Base-by-base conservation (phyloP, 768 basidiomycete species). In the Calocera viscosa region DNA sequence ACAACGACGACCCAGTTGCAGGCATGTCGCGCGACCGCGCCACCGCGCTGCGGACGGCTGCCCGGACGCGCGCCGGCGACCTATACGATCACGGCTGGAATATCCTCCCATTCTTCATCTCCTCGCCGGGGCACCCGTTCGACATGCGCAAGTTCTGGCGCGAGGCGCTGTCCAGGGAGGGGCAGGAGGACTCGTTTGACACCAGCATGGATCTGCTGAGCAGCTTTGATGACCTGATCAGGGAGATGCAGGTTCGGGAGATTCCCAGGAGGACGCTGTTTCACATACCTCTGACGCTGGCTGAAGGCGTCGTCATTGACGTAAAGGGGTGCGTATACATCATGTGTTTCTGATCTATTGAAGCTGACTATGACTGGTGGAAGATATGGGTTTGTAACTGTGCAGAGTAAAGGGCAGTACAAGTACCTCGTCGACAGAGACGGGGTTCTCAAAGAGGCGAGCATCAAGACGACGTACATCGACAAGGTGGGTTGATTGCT, bases 101-200 rank as follows among this genome's bases (percentile, higher is more conserved):
- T 5, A 80, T 96, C 43, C 89, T 92, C 69, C 91, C 94, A 0
- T 96, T 95, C 77, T 94, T 96, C 77, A 91, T 97, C 65, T 84
- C 84, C 65, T 84, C 83, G 0, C 75, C 80, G 2, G 82, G 84
- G 2, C 85, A 83, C 49, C 79, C 82, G 0, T 97, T 96, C 68
- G 84, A 90, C 64, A 73, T 85, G 2, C 77, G 81, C 26, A 90
- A 84, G 67, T 94, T 94, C 75, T 95, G 90, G 74, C 84, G 86
- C 10, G 91, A 92, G 68, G 65, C 85, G 75, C 19, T 49, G 40
- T 63, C 64, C 34, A 41, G 60, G 30, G 83, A 85, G 16, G 84
- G 84, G 1, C 80, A 82, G 1, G 75, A 78, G 16, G 76, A 76
- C 43, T 69, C 70, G 8, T 75, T 84, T 28, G 80, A 90, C 8